Evolutionary conservation across 805 yeast genomes (phyloP), one percentile per base, ranked within the genome.

Genomic region (Kodamaea jinghongensis): DNA sequence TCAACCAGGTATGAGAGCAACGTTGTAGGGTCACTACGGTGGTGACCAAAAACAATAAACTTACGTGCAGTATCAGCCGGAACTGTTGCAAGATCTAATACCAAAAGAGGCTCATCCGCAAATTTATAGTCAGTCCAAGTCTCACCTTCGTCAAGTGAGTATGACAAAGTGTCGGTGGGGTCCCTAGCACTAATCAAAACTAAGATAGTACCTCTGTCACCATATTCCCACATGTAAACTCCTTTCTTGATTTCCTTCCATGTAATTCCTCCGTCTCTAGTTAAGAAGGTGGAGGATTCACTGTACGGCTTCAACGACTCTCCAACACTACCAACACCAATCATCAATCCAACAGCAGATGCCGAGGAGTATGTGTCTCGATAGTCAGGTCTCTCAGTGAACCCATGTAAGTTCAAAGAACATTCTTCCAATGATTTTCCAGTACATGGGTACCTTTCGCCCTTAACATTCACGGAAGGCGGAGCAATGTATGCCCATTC

Each of bases 311-410:
- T 65, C 38, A 91, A 64, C 6, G 50, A 45, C 20, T 71, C 75
- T 5, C 97, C 98, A 36, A 88, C 96, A 55, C 85, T 89, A 22
- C 99, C 99, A n/a, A 85, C 78, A n/a, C 85, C 97, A 48, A 93
- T 70, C 74, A 91, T 63, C 64, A 89, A 64, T 1, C 99, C 99
- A 13, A 83, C 72, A 0, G 98, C 98, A 7, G 96, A 83, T 0
- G 86, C 80, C 0, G 98, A 89, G 0, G 95, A 84, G 50, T 70
- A 86, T 0, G 95, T 83, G 55, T 91, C 97, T 51, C 96, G 75
- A 40, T 76, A 73, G 58, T 90, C 97, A 2, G 65, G 63, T 47
- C 96, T 73, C 58, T 91, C 97, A 1, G 97, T 90, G 59, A 76
- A 90, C 0, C 98, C 95, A 57, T 89, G 97, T 34, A 91, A 61